Evolutionary conservation across 1,284 basidiomycete species (phyloP), one percentile per base, ranked within the genome.

Genomic region (Naganishia albida): DNA sequence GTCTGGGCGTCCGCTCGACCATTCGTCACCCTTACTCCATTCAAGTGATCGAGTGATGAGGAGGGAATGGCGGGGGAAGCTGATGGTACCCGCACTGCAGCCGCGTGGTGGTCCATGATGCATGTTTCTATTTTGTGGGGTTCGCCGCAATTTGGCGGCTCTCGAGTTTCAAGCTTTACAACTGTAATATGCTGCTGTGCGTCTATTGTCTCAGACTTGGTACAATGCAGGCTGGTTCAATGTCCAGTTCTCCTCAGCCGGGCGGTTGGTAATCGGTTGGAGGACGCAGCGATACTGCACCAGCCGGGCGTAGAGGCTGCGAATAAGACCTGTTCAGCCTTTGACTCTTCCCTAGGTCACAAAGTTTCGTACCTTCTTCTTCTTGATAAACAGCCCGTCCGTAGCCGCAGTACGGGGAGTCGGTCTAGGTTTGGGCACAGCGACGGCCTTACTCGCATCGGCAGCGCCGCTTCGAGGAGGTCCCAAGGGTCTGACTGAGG

Each of bases 301-400:
- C 38, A n/a, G 15, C 48, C 6, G 57, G 46, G 39, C 38, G 46
- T n/a, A 25, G 49, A 6, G 57, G 13, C 57, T 60, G 20, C 2
- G 26, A 18, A 26, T 15, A 40, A 26, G 7, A 12, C 15, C n/a
- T 28, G 28, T 15, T 60, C 23, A 39, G 23, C 16, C 16, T 38
- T 20, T 15, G 3, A 20, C 18, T 18, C 18, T 30, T 3, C 16
- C 44, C 26, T 23, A 8, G 56, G 30, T 6, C 3, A n/a, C 4
- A 26, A 25, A 15, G 39, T 25, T 18, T 67, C 70, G 54, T 26
- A 75, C 74, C 70, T 76, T 77, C 65, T 74, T 75, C 71, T 77
- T 79, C 67, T 76, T 78, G 67, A 77, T 74, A 60, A 79, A 79
- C 25, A 78, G 54, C 1, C 74, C 70, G 42, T 64, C 62, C 39